A percentile compares a stretch with the other conserved stretches of the same genome.
phyloP scores from a whole-genome alignment of 108 stramenopile species.

The Cyclotella distinguenda region DNA sequence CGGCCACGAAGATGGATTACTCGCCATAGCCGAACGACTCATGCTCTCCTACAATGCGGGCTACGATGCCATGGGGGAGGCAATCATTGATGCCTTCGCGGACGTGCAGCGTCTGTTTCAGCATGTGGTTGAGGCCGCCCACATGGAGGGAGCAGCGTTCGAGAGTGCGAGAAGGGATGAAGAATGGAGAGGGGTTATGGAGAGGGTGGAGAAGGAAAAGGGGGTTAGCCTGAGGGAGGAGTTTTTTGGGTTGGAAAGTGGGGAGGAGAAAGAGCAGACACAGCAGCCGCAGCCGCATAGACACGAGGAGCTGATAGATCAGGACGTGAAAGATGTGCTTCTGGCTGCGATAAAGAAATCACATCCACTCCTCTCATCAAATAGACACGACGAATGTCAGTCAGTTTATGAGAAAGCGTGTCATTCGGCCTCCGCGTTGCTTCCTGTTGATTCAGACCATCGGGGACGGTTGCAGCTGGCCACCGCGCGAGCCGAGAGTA shows the following conservation, averaged over 20 bases:
- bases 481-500: constrained; percentile 70
- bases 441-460: constrained; percentile 90
- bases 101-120: constrained; percentile 87
- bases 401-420: constrained; percentile 74
- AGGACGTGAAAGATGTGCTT: constrained; percentile 82
- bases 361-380: constrained; percentile 40
- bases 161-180: constrained; percentile 66
- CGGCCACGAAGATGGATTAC: constrained; percentile 85
- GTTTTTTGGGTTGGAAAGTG: constrained; percentile 20
- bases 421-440: constrained; percentile 63
- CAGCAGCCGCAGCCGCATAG: constrained; percentile 29
- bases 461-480: constrained; percentile 78
- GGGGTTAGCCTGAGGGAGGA: constrained; percentile 17
- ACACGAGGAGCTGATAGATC: constrained; percentile 84
- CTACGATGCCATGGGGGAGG: constrained; percentile 88
- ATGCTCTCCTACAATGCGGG: constrained; percentile 84
- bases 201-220: constrained; percentile 36
- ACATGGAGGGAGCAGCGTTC: constrained; percentile 91
- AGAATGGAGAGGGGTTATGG: constrained; percentile 51
- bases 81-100: constrained; percentile 85
- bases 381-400: constrained; percentile 59
- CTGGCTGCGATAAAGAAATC: constrained; percentile 68
- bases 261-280: background rate
- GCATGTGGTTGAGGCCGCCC: constrained; percentile 87
- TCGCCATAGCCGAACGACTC: constrained; percentile 83